Conservation (phyloP, 2,329 filamentous ascomycete genomes). For the Cordyceps tenuipes region DNA sequence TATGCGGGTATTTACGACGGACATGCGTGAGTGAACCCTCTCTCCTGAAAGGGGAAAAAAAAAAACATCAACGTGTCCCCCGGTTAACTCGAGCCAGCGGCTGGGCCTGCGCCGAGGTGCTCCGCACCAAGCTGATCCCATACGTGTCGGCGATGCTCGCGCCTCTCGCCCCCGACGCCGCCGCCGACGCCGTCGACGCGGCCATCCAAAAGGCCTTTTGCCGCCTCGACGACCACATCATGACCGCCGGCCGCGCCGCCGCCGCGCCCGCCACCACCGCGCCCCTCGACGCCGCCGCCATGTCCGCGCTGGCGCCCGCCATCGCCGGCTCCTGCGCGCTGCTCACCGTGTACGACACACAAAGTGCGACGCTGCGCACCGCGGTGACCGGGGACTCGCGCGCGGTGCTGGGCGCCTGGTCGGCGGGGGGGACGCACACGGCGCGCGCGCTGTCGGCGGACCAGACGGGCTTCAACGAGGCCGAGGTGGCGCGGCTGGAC, state of each 20-base stretch:
- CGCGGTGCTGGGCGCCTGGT: slow-evolving; percentile 50
- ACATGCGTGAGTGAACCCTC: slow-evolving; percentile 32
- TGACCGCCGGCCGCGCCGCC: slow-evolving; percentile 27
- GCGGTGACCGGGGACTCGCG: slow-evolving; percentile 62
- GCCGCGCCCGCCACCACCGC: slow-evolving; percentile 20
- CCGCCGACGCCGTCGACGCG: slow-evolving; percentile 40
- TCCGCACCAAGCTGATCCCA: slow-evolving; percentile 34
- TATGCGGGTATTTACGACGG: slow-evolving; percentile 39
- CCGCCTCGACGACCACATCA: slow-evolving; percentile 49
- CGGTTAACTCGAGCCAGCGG: slow-evolving; percentile 23
- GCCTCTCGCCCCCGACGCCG: slow-evolving; percentile 21
- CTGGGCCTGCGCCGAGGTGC: slow-evolving; percentile 31
- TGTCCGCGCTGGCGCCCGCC: slow-evolving; percentile 27
- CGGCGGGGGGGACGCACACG: slow-evolving; percentile 31
- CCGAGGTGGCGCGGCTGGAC: slow-evolving; percentile 47
- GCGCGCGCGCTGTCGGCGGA: slow-evolving; percentile 51
- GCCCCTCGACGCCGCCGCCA: slow-evolving; percentile 21
- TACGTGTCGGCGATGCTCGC: slow-evolving; percentile 30
- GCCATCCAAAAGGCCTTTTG: slow-evolving; percentile 52
- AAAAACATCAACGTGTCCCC: slow-evolving; percentile 5
- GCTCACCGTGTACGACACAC: slow-evolving; percentile 52
- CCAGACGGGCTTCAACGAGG: slow-evolving; percentile 55
- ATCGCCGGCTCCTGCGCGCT: slow-evolving; percentile 54
- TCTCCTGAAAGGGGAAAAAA: too few species aligned
- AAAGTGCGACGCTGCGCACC: slow-evolving; percentile 44